phyloP scores from a whole-genome alignment of 345 rosid genomes.

The Lenwebbia sp. region DNA sequence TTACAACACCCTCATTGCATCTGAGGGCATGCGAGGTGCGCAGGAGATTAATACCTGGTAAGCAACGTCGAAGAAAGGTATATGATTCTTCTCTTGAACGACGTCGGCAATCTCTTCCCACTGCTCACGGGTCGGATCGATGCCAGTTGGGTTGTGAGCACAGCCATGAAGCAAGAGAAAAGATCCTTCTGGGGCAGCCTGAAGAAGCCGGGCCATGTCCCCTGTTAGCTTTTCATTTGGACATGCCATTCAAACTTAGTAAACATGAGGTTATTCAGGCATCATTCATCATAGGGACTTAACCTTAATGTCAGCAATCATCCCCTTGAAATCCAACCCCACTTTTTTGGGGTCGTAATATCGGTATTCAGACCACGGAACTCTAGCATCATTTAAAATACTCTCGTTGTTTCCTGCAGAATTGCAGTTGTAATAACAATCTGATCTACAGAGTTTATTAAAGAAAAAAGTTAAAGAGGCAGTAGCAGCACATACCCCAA shows the following conservation, averaged over 20 bases:
- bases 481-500: conserved; percentile 46
- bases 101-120: conserved; percentile 86
- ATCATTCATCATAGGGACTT: neutral
- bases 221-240: neutral
- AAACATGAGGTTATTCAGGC: neutral
- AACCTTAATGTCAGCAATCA: conserved; percentile 89
- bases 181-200: conserved; percentile 94
- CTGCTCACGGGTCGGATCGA: conserved; percentile 88
- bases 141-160: conserved; percentile 99
- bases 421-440: neutral
- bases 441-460: neutral
- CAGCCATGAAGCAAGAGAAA: conserved; percentile 96
- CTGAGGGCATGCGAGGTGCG: neutral
- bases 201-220: conserved; percentile 1
- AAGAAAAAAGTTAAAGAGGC: conserved; percentile 1
- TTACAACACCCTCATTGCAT: neutral
- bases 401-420: conserved; percentile 88
- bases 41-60: conserved; percentile 53
- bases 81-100: conserved; percentile 88
- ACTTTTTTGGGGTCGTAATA: conserved; percentile 94
- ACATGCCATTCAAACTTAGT: neutral
- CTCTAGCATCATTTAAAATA: conserved; percentile 89
- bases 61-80: conserved; percentile 94
- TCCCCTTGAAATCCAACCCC: conserved; percentile 97
- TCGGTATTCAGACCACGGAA: conserved; percentile 93